These are phyloP conservation scores for Thielaviopsis populi DNA, from an alignment of 2,329 filamentous ascomycete species.

Conservation along the genomic window DNA sequence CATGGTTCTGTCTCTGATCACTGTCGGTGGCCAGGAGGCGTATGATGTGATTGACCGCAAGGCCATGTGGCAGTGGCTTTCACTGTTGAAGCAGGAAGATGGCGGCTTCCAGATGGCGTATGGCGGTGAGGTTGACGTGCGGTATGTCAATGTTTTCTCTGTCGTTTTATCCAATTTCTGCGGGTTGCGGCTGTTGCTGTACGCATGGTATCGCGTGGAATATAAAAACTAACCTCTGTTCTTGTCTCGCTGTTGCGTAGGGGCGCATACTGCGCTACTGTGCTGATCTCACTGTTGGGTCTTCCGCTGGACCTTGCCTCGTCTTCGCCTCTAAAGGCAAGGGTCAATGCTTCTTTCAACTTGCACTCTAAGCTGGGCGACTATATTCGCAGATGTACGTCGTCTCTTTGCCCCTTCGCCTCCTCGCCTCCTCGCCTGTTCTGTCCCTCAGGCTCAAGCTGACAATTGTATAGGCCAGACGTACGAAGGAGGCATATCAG, in stretches of 20 bases:
- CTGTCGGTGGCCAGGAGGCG: constrained; percentile 60
- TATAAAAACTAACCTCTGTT: constrained; percentile 1
- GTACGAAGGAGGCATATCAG: constrained; percentile 86
- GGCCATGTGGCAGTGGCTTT: constrained; percentile 83
- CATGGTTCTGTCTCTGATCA: constrained; percentile 58
- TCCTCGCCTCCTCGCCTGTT: neutral
- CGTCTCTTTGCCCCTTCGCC: neutral
- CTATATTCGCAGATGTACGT: constrained; percentile 67
- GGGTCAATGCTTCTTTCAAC: constrained; percentile 13
- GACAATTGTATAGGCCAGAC: constrained; percentile 51
- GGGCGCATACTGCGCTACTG: constrained; percentile 85
- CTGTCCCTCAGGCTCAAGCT: neutral
- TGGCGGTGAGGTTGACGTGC: constrained; percentile 83
- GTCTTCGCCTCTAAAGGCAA: constrained; percentile 9
- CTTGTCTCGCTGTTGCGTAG: constrained; percentile 4
- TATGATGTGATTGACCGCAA: constrained; percentile 66
- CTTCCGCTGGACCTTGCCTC: constrained; percentile 56
- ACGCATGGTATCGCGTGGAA: neutral
- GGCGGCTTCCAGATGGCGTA: constrained; percentile 82
- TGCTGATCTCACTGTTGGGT: constrained; percentile 68
- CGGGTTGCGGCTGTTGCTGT: neutral
- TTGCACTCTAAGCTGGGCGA: constrained; percentile 41
- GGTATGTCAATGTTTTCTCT: constrained; percentile 36
- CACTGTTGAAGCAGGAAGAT: constrained; percentile 66
- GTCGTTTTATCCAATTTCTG: neutral